Percentiles rank a stretch among this genome's conserved stretches.
phyloP scores from a whole-genome alignment of 345 rosid species.

The Eucalyptus caleyi region DNA sequence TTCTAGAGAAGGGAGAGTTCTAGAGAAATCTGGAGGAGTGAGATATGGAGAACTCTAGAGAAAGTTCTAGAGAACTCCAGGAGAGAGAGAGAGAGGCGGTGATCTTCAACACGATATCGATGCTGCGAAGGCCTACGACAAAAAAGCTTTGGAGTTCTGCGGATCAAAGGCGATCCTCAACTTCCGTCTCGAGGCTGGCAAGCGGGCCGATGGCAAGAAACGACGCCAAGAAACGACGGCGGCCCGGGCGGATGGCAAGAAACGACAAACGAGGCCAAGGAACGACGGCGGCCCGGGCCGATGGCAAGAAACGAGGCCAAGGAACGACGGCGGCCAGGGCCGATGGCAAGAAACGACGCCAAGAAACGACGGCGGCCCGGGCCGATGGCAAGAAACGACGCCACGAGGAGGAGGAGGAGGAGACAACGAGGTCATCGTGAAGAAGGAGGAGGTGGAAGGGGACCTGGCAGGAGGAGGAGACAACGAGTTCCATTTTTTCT shows the following conservation, averaged over 20 bases:
- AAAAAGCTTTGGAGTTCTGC: slow-evolving; percentile 62
- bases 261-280: background rate
- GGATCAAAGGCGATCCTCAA: slow-evolving; percentile 75
- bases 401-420: background rate
- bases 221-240: slow-evolving; percentile 7
- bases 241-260: too few species aligned
- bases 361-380: slow-evolving; percentile 2
- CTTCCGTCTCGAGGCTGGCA: slow-evolving; percentile 26
- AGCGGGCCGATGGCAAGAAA: too few species aligned
- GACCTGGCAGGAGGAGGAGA: background rate
- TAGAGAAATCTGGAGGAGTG: too few species aligned
- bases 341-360: slow-evolving; percentile 2
- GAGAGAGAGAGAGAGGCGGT: too few species aligned
- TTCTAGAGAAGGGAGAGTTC: too few species aligned
- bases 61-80: too few species aligned
- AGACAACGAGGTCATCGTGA: background rate
- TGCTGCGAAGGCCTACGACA: slow-evolving; percentile 82
- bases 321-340: too few species aligned
- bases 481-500: background rate
- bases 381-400: background rate
- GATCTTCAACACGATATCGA: too few species aligned
- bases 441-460: background rate
- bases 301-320: too few species aligned
- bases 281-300: too few species aligned
- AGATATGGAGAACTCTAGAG: too few species aligned